phyloP scores from a whole-genome alignment of 2,329 filamentous ascomycete genomes.

The Xylaria sp. region DNA sequence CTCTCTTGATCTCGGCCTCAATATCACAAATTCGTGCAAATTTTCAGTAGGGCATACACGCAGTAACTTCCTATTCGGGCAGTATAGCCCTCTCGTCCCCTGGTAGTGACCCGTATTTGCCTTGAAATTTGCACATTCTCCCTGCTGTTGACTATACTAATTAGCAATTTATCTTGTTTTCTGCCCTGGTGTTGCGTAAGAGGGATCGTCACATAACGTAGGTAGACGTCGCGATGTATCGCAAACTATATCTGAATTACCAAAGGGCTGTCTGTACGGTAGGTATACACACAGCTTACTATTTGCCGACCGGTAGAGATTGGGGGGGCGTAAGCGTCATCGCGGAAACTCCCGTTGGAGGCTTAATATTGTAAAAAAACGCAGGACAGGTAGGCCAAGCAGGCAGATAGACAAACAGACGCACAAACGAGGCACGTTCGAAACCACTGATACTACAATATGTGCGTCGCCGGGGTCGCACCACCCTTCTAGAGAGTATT shows the following conservation, averaged over 20 bases:
- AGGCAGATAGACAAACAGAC: conserved; percentile 5
- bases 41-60: conserved; percentile 5
- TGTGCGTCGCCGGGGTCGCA: conserved; percentile 6
- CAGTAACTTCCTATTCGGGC: conserved; percentile 24
- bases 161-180: neutral
- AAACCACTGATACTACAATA: conserved; percentile 16
- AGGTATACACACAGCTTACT: conserved; percentile 20
- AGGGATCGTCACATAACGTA: conserved; percentile 12
- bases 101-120: conserved; percentile 5
- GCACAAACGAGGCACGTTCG: conserved; percentile 29
- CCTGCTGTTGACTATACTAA: conserved; percentile 9
- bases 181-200: conserved; percentile 13
- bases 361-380: conserved; percentile 3
- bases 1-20: conserved; percentile 1
- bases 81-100: conserved; percentile 16
- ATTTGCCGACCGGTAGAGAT: neutral
- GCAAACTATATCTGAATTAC: conserved; percentile 8
- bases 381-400: neutral
- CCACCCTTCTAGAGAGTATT: conserved; percentile 5
- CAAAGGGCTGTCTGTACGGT: conserved; percentile 5
- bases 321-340: neutral
- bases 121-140: conserved; percentile 21
- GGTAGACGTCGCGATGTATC: conserved; percentile 3
- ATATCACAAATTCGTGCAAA: conserved; percentile 13
- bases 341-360: conserved; percentile 27